Evolutionary conservation across 1,139 yeast genomes (phyloP).

Genomic region (Spencermartinsiella ligniputridi): DNA sequence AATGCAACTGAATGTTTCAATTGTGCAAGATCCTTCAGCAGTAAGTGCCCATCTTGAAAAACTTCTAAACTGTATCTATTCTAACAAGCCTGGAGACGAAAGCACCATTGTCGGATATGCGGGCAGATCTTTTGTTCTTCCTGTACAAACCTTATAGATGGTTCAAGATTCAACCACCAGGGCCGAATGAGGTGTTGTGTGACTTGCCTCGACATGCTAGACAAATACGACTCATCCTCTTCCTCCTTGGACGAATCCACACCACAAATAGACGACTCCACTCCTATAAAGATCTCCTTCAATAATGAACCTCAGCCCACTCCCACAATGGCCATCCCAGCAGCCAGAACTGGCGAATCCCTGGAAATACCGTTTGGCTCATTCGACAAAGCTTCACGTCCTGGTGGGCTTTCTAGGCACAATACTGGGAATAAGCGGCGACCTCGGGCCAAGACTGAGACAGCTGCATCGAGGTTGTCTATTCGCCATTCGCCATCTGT

Average conservation of each 20-base stretch:
- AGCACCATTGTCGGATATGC: slow-evolving; percentile 93
- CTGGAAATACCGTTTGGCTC: slow-evolving; percentile 49
- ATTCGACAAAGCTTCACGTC: neutral
- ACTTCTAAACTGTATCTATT: neutral
- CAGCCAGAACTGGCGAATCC: slow-evolving; percentile 74
- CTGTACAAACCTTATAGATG: slow-evolving; percentile 79
- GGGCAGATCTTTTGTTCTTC: slow-evolving; percentile 90
- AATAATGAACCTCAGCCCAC: slow-evolving; percentile 52
- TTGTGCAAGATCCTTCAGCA: slow-evolving; percentile 59
- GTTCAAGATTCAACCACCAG: slow-evolving; percentile 61
- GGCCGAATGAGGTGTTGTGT: slow-evolving; percentile 78
- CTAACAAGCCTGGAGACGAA: slow-evolving; percentile 58
- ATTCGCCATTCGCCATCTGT: slow-evolving; percentile 18
- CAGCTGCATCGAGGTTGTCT: slow-evolving; percentile 2
- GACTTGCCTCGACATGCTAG: slow-evolving; percentile 63
- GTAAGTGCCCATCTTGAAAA: neutral
- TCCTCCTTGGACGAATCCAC: slow-evolving; percentile 10
- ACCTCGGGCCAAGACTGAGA: neutral
- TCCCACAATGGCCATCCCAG: slow-evolving; percentile 78
- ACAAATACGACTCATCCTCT: slow-evolving; percentile 28
- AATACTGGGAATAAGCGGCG: neutral
- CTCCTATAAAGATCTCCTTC: slow-evolving; percentile 22
- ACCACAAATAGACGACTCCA: slow-evolving; percentile 2
- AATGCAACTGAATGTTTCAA: slow-evolving; percentile 77
- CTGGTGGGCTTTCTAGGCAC: neutral